Evolutionary conservation across 2,329 filamentous ascomycete species (phyloP).

Genomic region (Coniochaeta sp.): DNA sequence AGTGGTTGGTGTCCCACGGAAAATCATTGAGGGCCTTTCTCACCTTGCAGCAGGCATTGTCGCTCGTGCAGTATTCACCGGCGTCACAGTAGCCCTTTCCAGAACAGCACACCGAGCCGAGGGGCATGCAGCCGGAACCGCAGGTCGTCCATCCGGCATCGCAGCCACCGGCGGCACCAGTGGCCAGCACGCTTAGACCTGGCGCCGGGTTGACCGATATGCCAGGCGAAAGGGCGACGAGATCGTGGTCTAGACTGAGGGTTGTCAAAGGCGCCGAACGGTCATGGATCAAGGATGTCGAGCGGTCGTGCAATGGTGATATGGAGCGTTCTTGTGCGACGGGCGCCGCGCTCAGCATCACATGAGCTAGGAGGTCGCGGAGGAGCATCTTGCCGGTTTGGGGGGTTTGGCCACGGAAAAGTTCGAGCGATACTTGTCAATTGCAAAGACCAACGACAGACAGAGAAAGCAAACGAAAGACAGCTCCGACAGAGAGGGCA

Average conservation of each 20-base stretch:
- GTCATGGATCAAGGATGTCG: neutral
- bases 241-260: neutral
- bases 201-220: neutral
- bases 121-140: conserved; percentile 20
- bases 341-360: neutral
- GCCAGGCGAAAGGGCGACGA: neutral
- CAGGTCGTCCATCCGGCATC: conserved; percentile 15
- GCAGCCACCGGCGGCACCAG: conserved; percentile 9
- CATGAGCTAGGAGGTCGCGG: neutral
- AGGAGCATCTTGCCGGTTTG: neutral
- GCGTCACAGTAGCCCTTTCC: conserved; percentile 21
- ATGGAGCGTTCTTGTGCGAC: neutral
- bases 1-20: neutral
- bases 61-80: conserved; percentile 19
- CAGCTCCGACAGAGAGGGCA: neutral
- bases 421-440: neutral
- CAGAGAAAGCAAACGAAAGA: neutral
- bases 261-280: neutral
- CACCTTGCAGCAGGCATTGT: conserved; percentile 22
- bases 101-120: conserved; percentile 20
- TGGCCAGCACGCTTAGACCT: neutral
- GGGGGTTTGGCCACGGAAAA: neutral
- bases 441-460: neutral
- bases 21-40: neutral
- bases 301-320: neutral